phyloP scores from a whole-genome alignment of 1,139 yeast species.

The Trichomonascaceae sp. region DNA sequence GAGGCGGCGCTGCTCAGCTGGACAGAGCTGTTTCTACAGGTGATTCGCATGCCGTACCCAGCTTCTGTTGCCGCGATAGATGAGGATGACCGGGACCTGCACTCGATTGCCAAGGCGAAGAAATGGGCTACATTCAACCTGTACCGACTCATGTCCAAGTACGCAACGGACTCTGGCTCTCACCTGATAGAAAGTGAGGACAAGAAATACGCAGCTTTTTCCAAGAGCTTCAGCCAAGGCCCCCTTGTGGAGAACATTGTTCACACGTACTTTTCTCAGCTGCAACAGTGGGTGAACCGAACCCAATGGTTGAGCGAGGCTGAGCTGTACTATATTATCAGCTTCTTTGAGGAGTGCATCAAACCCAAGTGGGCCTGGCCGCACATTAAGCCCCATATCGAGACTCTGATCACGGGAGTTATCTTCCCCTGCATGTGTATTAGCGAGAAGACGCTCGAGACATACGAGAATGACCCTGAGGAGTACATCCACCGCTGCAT shows the following conservation, averaged over 20 bases:
- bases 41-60: slow-evolving; percentile 53
- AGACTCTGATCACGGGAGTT: slow-evolving; percentile 53
- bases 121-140: slow-evolving; percentile 86
- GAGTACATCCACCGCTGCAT: slow-evolving; percentile 76
- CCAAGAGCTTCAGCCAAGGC: slow-evolving; percentile 30
- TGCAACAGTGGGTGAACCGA: slow-evolving; percentile 60
- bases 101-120: slow-evolving; percentile 64
- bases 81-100: slow-evolving; percentile 33
- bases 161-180: slow-evolving; percentile 35
- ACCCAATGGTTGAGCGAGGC: slow-evolving; percentile 59
- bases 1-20: slow-evolving; percentile 49
- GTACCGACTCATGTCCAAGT: slow-evolving; percentile 60
- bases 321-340: slow-evolving; percentile 51
- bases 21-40: slow-evolving; percentile 65
- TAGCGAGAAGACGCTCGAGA: slow-evolving; percentile 52
- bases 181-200: slow-evolving; percentile 23
- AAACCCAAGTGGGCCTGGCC: slow-evolving; percentile 59
- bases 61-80: slow-evolving; percentile 32
- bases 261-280: slow-evolving; percentile 46
- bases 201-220: slow-evolving; percentile 23
- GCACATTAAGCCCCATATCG: slow-evolving; percentile 55
- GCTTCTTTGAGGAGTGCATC: slow-evolving; percentile 59
- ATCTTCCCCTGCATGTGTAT: slow-evolving; percentile 73
- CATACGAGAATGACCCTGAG: slow-evolving; percentile 79
- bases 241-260: slow-evolving; percentile 53